Conservation (phyloP, 805 yeast species). For the Metschnikowia baotianmanensis region DNA sequence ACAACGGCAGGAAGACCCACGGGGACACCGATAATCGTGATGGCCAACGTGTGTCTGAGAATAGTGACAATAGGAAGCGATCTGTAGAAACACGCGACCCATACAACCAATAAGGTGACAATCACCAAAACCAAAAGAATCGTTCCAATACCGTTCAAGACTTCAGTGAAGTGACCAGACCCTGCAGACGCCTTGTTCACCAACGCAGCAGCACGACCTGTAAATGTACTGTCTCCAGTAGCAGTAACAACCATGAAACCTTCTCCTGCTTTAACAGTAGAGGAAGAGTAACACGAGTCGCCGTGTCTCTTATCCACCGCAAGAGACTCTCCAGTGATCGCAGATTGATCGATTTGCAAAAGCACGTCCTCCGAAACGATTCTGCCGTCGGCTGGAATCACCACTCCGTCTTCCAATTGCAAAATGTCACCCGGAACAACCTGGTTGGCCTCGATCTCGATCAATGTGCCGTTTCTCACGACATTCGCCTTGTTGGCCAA, state of each 20-base stretch:
- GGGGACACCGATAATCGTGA: slow-evolving; percentile 97
- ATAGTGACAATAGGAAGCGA: slow-evolving; percentile 81
- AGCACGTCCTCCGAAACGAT: slow-evolving; percentile 80
- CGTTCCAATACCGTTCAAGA: slow-evolving; percentile 96
- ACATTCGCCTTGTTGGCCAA: slow-evolving; percentile 86
- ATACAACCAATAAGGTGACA: slow-evolving; percentile 80
- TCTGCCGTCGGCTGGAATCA: slow-evolving; percentile 92
- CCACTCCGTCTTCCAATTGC: slow-evolving; percentile 90
- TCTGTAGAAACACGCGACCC: slow-evolving; percentile 95
- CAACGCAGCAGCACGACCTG: slow-evolving; percentile 96
- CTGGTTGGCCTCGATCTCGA: slow-evolving; percentile 78
- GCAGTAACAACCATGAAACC: slow-evolving; percentile 91
- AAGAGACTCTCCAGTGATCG: slow-evolving; percentile 95
- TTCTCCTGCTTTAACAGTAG: slow-evolving; percentile 95
- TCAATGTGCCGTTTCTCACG: slow-evolving; percentile 74
- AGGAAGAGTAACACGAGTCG: slow-evolving; percentile 86
- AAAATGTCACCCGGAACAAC: slow-evolving; percentile 94
- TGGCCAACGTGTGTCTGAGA: slow-evolving; percentile 89
- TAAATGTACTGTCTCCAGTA: slow-evolving; percentile 93
- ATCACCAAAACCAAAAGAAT: slow-evolving; percentile 85
- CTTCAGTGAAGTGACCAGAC: slow-evolving; percentile 95
- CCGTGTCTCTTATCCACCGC: slow-evolving; percentile 92
- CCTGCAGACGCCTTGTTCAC: slow-evolving; percentile 94
- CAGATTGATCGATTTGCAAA: slow-evolving; percentile 93
- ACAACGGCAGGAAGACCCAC: slow-evolving; percentile 99